A percentile compares a stretch with the other conserved stretches of the same genome.
phyloP scores from a whole-genome alignment of 768 basidiomycete species.

The Naematelia encephala region DNA sequence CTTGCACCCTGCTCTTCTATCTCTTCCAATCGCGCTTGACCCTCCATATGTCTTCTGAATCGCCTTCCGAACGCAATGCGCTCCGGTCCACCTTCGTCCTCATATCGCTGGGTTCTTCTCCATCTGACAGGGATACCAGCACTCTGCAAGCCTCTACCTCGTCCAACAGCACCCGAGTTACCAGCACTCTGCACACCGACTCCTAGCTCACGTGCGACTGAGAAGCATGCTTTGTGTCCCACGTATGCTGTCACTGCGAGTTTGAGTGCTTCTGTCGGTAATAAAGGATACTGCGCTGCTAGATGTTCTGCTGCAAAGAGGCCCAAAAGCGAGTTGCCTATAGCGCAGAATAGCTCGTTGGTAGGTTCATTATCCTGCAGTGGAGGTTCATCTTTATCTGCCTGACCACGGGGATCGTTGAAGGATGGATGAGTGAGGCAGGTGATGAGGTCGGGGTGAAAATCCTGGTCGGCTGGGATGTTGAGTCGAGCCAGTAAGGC shows the following conservation, averaged over 20 bases:
- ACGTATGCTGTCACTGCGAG: constrained; percentile 89
- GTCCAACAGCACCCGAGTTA: constrained; percentile 16
- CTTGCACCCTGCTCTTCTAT: not conserved
- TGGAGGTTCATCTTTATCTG: not conserved
- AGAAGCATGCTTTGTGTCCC: constrained; percentile 75
- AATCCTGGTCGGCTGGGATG: constrained; percentile 20
- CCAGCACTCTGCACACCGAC: constrained; percentile 32
- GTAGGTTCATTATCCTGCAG: constrained; percentile 46
- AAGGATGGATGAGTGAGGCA: constrained; percentile 48
- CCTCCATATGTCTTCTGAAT: constrained; percentile 55
- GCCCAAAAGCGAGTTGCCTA: constrained; percentile 87
- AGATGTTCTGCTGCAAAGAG: constrained; percentile 84
- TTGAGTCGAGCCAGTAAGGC: constrained; percentile 44
- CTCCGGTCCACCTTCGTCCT: constrained; percentile 15
- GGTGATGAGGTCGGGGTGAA: constrained; percentile 30
- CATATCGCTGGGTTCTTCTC: constrained; percentile 8
- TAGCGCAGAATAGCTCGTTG: constrained; percentile 69
- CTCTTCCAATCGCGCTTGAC: constrained; percentile 1
- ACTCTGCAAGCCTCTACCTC: constrained; percentile 16
- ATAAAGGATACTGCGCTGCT: constrained; percentile 74
- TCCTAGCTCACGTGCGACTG: constrained; percentile 68
- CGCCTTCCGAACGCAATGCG: constrained; percentile 28
- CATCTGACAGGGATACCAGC: constrained; percentile 21
- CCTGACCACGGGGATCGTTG: not conserved
- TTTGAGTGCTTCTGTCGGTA: constrained; percentile 87